Percentiles rank a stretch among this genome's conserved stretches.
These are phyloP conservation scores for Amborella trichopoda DNA, from an alignment of 164 flowering plant species.

Conservation along the genomic window DNA sequence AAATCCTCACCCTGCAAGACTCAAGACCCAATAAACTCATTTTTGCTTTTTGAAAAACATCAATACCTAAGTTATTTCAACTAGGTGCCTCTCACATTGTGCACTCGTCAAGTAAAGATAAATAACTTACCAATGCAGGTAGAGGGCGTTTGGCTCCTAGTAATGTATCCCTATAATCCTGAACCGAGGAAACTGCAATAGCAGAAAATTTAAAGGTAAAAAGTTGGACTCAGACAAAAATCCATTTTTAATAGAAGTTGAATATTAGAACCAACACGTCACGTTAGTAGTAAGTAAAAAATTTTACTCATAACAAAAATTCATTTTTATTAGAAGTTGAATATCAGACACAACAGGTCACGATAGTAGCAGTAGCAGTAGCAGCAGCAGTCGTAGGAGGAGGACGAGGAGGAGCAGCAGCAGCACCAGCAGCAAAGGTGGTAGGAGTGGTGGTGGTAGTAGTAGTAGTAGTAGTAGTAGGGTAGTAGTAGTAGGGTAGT, in stretches of 20 bases:
- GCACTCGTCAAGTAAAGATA: background rate
- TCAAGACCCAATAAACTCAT: background rate
- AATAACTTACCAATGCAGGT: slow-evolving; percentile 18
- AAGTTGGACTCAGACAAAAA: background rate
- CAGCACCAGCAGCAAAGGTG: too few relatives aligned
- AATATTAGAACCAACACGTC: background rate
- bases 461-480: too few relatives aligned
- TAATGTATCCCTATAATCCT: slow-evolving; percentile 6
- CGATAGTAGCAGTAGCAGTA: too few relatives aligned
- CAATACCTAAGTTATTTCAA: background rate
- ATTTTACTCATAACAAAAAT: background rate
- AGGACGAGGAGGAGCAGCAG: too few relatives aligned
- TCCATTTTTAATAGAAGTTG: background rate
- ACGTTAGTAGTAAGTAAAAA: background rate
- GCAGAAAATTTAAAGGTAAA: background rate
- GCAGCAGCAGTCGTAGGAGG: too few relatives aligned
- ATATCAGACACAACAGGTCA: background rate
- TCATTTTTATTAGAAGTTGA: background rate
- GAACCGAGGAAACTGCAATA: background rate
- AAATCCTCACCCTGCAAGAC: slow-evolving; percentile 18
- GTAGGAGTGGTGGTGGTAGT: too few relatives aligned
- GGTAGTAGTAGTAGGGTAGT: too few relatives aligned
- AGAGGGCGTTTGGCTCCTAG: slow-evolving; percentile 19
- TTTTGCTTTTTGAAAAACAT: too few relatives aligned
- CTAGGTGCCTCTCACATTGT: background rate